These are phyloP conservation scores for Avena insularis DNA, from an alignment of 176 grass and related monocot species.

Conservation along the genomic window DNA sequence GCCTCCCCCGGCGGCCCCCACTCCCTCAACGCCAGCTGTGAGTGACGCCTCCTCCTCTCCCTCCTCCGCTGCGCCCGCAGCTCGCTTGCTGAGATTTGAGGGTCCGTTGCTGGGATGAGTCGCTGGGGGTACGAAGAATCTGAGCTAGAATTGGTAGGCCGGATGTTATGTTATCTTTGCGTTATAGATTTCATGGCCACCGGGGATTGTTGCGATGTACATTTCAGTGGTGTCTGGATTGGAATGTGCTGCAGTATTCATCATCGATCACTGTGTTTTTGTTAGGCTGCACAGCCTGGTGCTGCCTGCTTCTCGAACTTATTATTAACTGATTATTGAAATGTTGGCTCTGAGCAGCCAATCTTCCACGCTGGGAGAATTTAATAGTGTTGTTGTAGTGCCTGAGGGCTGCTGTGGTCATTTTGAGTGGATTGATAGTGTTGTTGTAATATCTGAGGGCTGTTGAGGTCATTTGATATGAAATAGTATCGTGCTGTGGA, in stretches of 20 bases:
- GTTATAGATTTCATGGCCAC: constrained; percentile 29
- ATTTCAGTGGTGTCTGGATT: background rate
- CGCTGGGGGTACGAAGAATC: background rate
- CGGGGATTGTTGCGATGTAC: background rate
- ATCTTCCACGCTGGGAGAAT: background rate
- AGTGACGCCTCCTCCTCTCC: background rate
- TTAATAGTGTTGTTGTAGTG: background rate
- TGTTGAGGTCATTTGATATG: constrained; percentile 6
- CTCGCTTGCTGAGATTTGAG: constrained; percentile 31
- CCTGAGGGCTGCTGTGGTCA: background rate
- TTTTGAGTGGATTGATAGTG: background rate
- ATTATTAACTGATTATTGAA: background rate
- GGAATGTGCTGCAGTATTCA: background rate
- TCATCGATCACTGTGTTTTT: background rate
- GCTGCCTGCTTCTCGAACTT: background rate
- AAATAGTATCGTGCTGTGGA: background rate
- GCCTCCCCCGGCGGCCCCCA: constrained; percentile 29
- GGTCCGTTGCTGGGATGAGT: constrained; percentile 38
- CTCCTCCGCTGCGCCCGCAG: background rate
- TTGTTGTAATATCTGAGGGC: background rate
- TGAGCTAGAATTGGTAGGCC: background rate
- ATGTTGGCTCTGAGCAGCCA: background rate
- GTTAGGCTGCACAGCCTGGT: background rate
- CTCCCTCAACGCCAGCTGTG: constrained; percentile 71
- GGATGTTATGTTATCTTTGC: background rate